These are phyloP conservation scores for Samsoniella hepiali DNA, from an alignment of 2,329 filamentous ascomycete genomes.

Conservation along the genomic window DNA sequence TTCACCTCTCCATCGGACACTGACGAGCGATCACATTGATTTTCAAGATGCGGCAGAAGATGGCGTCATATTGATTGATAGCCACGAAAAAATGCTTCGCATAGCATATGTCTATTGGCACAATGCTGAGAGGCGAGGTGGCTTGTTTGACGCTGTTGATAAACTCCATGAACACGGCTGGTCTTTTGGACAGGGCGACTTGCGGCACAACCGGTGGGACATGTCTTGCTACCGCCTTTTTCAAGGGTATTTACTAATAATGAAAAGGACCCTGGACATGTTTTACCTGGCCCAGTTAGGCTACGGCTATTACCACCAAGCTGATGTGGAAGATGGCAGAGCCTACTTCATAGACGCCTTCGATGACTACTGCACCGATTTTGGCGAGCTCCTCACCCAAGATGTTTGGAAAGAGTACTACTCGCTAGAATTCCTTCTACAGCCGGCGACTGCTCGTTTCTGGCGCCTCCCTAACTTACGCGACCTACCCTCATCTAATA, in stretches of 20 bases:
- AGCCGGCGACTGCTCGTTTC: conserved; percentile 5
- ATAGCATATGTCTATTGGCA: conserved; percentile 20
- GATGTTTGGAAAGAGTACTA: conserved; percentile 13
- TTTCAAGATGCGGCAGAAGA: conserved; percentile 9
- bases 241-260: background rate
- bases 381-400: background rate
- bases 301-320: conserved; percentile 18
- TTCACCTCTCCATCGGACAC: background rate
- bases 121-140: background rate
- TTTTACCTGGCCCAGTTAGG: conserved; percentile 21
- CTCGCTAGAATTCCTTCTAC: conserved; percentile 10
- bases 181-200: conserved; percentile 17
- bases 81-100: conserved; percentile 17
- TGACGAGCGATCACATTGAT: background rate
- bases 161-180: conserved; percentile 16
- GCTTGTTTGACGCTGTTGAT: conserved; percentile 19
- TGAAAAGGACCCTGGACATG: conserved; percentile 19
- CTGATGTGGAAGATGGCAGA: conserved; percentile 5
- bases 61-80: conserved; percentile 11
- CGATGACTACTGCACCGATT: background rate
- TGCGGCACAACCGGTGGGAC: conserved; percentile 18
- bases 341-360: conserved; percentile 2
- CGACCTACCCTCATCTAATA: background rate
- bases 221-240: background rate
- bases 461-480: conserved; percentile 10